phyloP scores from a whole-genome alignment of 225 moss, liverwort and hornwort species.

The Bryum argenteum region DNA sequence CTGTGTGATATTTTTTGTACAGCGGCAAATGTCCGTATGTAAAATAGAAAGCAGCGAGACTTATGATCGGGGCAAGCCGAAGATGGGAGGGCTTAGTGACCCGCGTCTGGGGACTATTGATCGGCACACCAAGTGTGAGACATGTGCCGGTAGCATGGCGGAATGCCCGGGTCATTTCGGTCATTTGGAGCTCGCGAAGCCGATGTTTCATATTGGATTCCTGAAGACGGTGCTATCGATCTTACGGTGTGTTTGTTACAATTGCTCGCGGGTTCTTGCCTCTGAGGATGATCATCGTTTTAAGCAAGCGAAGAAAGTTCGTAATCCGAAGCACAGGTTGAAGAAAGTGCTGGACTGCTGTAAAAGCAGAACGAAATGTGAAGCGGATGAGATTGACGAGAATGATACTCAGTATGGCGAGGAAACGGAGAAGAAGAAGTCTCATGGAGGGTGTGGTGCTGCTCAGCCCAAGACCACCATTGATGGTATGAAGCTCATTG shows the following conservation, averaged over 20 bases:
- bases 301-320: slow-evolving; percentile 93
- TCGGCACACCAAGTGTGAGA: slow-evolving; percentile 96
- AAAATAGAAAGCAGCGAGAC: slow-evolving; percentile 99
- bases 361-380: slow-evolving; percentile 94
- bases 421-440: slow-evolving; percentile 87
- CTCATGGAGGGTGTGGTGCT: slow-evolving; percentile 97
- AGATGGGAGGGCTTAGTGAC: slow-evolving; percentile 94
- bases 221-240: slow-evolving; percentile 92
- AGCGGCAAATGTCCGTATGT: slow-evolving; percentile 99
- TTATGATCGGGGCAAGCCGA: slow-evolving; percentile 97
- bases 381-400: slow-evolving; percentile 82
- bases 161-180: slow-evolving; percentile 99
- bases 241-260: slow-evolving; percentile 96
- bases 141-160: slow-evolving; percentile 97
- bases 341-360: slow-evolving; percentile 99
- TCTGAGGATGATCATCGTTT: slow-evolving; percentile 96
- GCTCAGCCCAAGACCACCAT: slow-evolving; percentile 95
- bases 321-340: slow-evolving; percentile 94
- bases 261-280: slow-evolving; percentile 81
- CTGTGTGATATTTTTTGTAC: slow-evolving; percentile 34
- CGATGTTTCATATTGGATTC: slow-evolving; percentile 99
- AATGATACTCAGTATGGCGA: slow-evolving; percentile 67
- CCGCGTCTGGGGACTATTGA: slow-evolving; percentile 96
- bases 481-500: slow-evolving; percentile 97
- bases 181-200: slow-evolving; percentile 97